Evolutionary conservation across 2,329 filamentous ascomycete genomes (phyloP).

Genomic region (Canariomyces notabilis): DNA sequence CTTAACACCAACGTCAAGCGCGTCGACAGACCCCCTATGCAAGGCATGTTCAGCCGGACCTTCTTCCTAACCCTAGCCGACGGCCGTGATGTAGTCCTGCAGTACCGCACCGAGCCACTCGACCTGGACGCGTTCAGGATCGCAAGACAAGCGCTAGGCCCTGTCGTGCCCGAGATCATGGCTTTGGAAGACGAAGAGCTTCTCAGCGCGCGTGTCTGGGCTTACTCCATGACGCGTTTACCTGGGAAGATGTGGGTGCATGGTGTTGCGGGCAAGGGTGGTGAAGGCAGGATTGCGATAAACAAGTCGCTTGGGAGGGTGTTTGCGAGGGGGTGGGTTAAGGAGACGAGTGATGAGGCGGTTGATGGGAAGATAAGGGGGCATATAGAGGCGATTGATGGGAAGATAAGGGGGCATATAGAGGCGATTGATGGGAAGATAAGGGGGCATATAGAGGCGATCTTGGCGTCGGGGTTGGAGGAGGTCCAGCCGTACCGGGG

Average conservation of each 20-base stretch:
- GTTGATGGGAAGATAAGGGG: too few species aligned
- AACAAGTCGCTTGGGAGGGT: conserved; percentile 12
- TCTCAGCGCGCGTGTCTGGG: conserved; percentile 10
- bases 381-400: too few species aligned
- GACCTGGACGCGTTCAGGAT: conserved; percentile 11
- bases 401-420: conserved; percentile 7
- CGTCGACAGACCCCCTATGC: conserved; percentile 13
- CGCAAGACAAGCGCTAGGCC: conserved; percentile 8
- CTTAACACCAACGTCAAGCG: conserved; percentile 9
- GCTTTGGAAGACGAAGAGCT: conserved; percentile 7
- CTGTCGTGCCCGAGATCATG: conserved; percentile 7
- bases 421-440: conserved; percentile 11
- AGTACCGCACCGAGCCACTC: conserved; percentile 13
- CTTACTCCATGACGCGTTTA: conserved; percentile 11
- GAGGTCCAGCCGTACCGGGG: conserved; percentile 8
- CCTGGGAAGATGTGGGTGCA: conserved; percentile 10
- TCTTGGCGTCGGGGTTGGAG: conserved; percentile 6
- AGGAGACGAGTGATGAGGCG: conserved; percentile 2
- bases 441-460: conserved; percentile 9
- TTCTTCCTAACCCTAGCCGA: conserved; percentile 13
- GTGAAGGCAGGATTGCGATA: conserved; percentile 9
- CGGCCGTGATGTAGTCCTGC: conserved; percentile 10
- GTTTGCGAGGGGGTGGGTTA: conserved; percentile 7
- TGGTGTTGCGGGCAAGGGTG: conserved; percentile 10
- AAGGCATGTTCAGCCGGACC: conserved; percentile 15